phyloP scores from a whole-genome alignment of 2,329 filamentous ascomycete genomes.

The Stagonosporopsis chrysanthemi region DNA sequence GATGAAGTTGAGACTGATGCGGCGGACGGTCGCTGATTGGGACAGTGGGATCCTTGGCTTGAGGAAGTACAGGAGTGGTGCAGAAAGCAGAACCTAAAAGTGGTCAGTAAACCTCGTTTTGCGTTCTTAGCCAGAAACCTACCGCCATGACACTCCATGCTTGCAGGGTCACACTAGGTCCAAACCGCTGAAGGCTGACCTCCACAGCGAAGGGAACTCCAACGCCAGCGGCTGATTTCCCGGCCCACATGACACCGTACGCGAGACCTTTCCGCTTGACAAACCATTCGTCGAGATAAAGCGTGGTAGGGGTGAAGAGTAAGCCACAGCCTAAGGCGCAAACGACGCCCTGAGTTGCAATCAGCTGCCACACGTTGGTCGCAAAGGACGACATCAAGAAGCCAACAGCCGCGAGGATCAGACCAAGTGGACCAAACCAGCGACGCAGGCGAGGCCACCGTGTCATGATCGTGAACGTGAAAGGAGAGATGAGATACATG shows the following conservation, averaged over 20 bases:
- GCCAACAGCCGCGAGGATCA: slow-evolving; percentile 30
- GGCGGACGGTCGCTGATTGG: slow-evolving; percentile 27
- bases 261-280: slow-evolving; percentile 64
- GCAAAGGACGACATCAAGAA: slow-evolving; percentile 38
- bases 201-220: slow-evolving; percentile 54
- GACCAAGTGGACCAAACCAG: slow-evolving; percentile 41
- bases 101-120: not conserved
- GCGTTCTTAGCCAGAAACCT: not conserved
- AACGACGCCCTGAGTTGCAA: slow-evolving; percentile 49
- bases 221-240: slow-evolving; percentile 52
- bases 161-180: slow-evolving; percentile 52
- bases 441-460: slow-evolving; percentile 42
- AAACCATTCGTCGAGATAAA: slow-evolving; percentile 70
- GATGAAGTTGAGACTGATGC: slow-evolving; percentile 44
- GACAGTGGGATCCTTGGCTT: slow-evolving; percentile 51
- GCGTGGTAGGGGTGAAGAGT: slow-evolving; percentile 55
- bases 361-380: slow-evolving; percentile 39
- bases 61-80: slow-evolving; percentile 47
- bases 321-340: slow-evolving; percentile 55
- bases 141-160: slow-evolving; percentile 45
- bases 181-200: slow-evolving; percentile 48
- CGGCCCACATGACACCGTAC: slow-evolving; percentile 66
- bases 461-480: slow-evolving; percentile 47
- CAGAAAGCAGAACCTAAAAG: slow-evolving; percentile 37
- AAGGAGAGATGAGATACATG: slow-evolving; percentile 53